Percentiles rank a stretch among this genome's conserved stretches.
phyloP scores from a whole-genome alignment of 441 rosid genomes.

The Bruguiera hainesii region DNA sequence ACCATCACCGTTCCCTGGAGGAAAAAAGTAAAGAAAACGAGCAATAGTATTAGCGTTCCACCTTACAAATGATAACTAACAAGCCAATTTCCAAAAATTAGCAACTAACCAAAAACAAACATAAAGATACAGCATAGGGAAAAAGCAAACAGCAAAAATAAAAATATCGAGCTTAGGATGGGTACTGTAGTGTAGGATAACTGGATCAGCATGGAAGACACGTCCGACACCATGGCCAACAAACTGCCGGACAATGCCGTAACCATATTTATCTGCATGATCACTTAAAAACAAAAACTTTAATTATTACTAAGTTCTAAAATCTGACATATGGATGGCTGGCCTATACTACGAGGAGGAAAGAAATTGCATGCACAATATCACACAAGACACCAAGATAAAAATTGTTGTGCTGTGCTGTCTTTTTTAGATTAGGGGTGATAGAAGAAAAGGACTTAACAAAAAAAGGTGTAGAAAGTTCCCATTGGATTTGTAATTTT shows the following conservation, averaged over 20 bases:
- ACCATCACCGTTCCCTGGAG: conserved; percentile 63
- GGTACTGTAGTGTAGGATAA: conserved; percentile 73
- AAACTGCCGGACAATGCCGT: conserved; percentile 76
- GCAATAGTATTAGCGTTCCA: too few species aligned
- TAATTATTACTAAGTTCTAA: not conserved
- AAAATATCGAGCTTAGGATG: conserved; percentile 17
- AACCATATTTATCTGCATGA: conserved; percentile 73
- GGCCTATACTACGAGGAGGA: too few species aligned
- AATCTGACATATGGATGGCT: too few species aligned
- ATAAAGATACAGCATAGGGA: not conserved
- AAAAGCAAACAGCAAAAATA: conserved; percentile 10
- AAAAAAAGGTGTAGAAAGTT: too few species aligned
- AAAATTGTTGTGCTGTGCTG: too few species aligned
- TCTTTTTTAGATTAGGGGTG: too few species aligned
- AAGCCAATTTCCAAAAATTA: not conserved
- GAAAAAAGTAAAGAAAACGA: not conserved
- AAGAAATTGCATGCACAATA: too few species aligned
- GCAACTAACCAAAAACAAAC: conserved; percentile 1
- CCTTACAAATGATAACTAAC: not conserved
- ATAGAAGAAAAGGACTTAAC: too few species aligned
- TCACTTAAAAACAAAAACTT: conserved; percentile 43
- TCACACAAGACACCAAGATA: too few species aligned
- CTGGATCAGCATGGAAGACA: conserved; percentile 90
- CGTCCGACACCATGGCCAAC: conserved; percentile 94
- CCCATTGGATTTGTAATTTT: not conserved